Conservation (phyloP, 163 green algal genomes). For the Volvox carteri region DNA sequence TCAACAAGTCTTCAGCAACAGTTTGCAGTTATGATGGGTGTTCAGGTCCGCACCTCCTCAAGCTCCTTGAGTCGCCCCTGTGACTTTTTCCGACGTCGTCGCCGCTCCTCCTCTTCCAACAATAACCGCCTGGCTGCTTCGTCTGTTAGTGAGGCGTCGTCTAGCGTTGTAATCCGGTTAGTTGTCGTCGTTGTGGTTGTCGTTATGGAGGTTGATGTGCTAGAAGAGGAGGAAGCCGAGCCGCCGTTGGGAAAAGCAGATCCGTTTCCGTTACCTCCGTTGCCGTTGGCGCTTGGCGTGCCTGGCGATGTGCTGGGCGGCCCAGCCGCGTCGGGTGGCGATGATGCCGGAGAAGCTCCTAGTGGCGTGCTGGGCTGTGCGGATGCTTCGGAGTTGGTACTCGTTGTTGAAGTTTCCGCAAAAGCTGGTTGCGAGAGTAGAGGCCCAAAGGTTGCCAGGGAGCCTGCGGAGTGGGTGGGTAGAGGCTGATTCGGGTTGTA, state of each 20-base stretch:
- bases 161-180: constrained; percentile 20
- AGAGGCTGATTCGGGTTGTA: too few species aligned
- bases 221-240: too few species aligned
- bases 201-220: too few species aligned
- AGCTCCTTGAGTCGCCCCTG: constrained; percentile 81
- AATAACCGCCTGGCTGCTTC: constrained; percentile 66
- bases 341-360: background rate
- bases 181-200: constrained; percentile 23
- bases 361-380: background rate
- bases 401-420: background rate
- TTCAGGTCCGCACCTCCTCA: constrained; percentile 77
- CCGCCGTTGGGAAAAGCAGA: background rate
- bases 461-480: background rate
- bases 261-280: background rate
- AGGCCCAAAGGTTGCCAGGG: background rate
- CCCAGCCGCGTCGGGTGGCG: background rate
- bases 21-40: too few species aligned
- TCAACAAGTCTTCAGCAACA: too few species aligned
- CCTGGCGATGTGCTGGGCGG: background rate
- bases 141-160: constrained; percentile 59
- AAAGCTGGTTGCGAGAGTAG: background rate
- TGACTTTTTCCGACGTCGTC: constrained; percentile 57
- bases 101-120: constrained; percentile 75
- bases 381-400: background rate
- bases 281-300: background rate